Evolutionary conservation across 345 rosid genomes (phyloP).

Genomic region (Bruguiera sexangula): DNA sequence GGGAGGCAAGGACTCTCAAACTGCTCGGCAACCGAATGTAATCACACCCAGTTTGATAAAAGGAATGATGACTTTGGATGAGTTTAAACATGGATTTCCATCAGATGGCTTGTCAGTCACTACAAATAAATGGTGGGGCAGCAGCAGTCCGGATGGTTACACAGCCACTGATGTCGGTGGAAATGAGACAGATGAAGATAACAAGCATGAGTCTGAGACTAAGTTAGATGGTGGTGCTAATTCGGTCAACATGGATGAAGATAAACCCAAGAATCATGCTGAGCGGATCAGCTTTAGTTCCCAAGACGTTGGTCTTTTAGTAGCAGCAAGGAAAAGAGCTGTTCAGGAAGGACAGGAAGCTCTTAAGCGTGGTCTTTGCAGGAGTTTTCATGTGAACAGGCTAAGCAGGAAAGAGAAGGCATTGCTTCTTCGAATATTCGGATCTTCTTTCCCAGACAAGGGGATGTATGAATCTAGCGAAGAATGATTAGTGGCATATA

Average conservation of each 20-base stretch:
- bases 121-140: slow-evolving; percentile 72
- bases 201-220: slow-evolving; percentile 18
- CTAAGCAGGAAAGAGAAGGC: slow-evolving; percentile 39
- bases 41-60: slow-evolving; percentile 26
- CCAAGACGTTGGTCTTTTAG: slow-evolving; percentile 33
- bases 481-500: too few species aligned
- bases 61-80: slow-evolving; percentile 44
- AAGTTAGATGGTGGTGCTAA: slow-evolving; percentile 14
- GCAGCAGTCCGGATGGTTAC: slow-evolving; percentile 26
- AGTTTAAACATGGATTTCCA: slow-evolving; percentile 73
- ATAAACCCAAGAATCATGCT: slow-evolving; percentile 28
- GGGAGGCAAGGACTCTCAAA: slow-evolving; percentile 33
- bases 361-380: slow-evolving; percentile 39
- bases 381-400: slow-evolving; percentile 27
- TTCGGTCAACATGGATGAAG: not conserved
- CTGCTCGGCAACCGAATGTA: slow-evolving; percentile 15
- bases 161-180: slow-evolving; percentile 15
- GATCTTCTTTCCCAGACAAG: slow-evolving; percentile 47
- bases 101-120: slow-evolving; percentile 48
- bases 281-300: slow-evolving; percentile 15
- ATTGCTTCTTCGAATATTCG: slow-evolving; percentile 44
- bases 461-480: slow-evolving; percentile 22
- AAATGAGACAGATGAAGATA: slow-evolving; percentile 29
- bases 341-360: slow-evolving; percentile 51
- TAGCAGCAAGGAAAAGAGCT: slow-evolving; percentile 42